These are phyloP conservation scores for Gliomastix tumulicola DNA, from an alignment of 2,329 filamentous ascomycete genomes.

Conservation along the genomic window DNA sequence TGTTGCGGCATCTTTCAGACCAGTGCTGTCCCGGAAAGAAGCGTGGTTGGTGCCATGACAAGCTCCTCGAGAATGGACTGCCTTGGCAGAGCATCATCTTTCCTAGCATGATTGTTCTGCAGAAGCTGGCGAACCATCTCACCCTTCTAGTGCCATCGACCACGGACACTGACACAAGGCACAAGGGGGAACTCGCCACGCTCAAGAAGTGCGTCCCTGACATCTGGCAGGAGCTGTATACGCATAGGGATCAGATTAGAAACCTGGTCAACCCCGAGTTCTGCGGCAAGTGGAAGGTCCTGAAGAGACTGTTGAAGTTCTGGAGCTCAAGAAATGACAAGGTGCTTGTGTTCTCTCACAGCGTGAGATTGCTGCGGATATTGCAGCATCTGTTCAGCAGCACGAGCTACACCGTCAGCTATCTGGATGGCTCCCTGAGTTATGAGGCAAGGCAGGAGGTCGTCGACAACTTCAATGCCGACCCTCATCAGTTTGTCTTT, in stretches of 20 bases:
- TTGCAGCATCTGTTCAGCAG: slow-evolving; percentile 79
- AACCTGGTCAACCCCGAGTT: slow-evolving; percentile 82
- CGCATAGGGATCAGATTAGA: slow-evolving; percentile 68
- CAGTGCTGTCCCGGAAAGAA: slow-evolving; percentile 58
- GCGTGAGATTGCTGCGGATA: slow-evolving; percentile 76
- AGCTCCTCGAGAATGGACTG: slow-evolving; percentile 49
- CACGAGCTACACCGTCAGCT: slow-evolving; percentile 86
- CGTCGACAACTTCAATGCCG: slow-evolving; percentile 88
- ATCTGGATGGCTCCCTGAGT: slow-evolving; percentile 76
- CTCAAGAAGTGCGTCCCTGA: slow-evolving; percentile 70
- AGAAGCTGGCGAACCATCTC: slow-evolving; percentile 90
- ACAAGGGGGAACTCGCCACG: slow-evolving; percentile 67
- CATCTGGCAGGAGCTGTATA: slow-evolving; percentile 67
- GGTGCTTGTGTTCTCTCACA: slow-evolving; percentile 91
- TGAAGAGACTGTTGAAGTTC: slow-evolving; percentile 79
- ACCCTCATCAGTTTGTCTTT: slow-evolving; percentile 85
- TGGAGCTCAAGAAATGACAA: slow-evolving; percentile 92
- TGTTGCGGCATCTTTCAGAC: slow-evolving; percentile 62
- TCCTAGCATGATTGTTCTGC: slow-evolving; percentile 71
- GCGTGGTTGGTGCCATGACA: slow-evolving; percentile 75
- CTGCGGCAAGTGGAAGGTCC: slow-evolving; percentile 93
- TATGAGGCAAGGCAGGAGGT: slow-evolving; percentile 76
- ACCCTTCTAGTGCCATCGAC: slow-evolving; percentile 70
- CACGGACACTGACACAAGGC: slow-evolving; percentile 62
- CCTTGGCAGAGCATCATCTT: slow-evolving; percentile 77